Conservation (phyloP, 345 rosid species). For the Mercurialis annua region DNA sequence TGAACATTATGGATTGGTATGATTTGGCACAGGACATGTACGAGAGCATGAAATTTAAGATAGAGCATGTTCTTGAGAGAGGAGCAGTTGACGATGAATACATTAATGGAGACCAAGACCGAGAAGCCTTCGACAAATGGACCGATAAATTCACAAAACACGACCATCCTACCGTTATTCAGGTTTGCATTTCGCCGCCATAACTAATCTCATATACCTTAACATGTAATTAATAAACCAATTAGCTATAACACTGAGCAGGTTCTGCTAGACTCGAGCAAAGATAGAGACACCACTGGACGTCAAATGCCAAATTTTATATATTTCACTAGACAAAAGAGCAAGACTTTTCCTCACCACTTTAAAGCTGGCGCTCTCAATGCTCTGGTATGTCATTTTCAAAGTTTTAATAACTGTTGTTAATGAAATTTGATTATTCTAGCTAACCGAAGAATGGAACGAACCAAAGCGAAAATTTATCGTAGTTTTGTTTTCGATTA, state of each 20-base stretch:
- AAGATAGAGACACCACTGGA: constrained; percentile 37
- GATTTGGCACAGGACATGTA: constrained; percentile 8
- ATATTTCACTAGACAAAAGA: constrained; percentile 64
- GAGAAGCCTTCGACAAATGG: constrained; percentile 33
- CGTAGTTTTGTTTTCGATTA: too few species aligned
- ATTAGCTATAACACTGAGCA: constrained; percentile 7
- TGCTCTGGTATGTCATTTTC: constrained; percentile 34
- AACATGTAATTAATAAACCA: not conserved
- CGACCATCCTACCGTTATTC: constrained; percentile 61
- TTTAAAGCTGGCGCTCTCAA: constrained; percentile 90
- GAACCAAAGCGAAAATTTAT: too few species aligned
- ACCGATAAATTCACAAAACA: constrained; percentile 41
- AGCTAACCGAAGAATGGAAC: too few species aligned
- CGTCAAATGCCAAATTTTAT: constrained; percentile 53
- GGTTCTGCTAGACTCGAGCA: constrained; percentile 47
- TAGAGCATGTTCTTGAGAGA: constrained; percentile 15
- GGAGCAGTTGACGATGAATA: constrained; percentile 16
- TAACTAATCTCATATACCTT: not conserved
- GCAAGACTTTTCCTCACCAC: constrained; percentile 44
- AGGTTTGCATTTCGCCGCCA: constrained; percentile 30
- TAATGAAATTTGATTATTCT: too few species aligned
- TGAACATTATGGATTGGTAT: not conserved
- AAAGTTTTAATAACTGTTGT: not conserved
- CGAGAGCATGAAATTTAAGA: constrained; percentile 19
- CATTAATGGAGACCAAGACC: not conserved